Base-by-base conservation (phyloP, 768 basidiomycete genomes). In the Tricholoma furcatifolium region DNA sequence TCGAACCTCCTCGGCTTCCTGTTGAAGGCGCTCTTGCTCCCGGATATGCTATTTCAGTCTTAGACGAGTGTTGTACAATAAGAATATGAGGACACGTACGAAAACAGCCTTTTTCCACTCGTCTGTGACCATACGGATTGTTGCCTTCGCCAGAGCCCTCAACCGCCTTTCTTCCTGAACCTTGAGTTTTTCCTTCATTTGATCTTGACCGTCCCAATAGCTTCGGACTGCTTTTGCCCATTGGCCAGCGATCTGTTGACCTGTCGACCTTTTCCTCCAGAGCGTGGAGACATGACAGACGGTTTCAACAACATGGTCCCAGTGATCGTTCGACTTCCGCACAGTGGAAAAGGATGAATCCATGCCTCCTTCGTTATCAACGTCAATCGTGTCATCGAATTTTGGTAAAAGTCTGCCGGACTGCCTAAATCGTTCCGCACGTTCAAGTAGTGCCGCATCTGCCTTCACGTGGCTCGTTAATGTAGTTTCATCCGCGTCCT, bases 21-120 rank as follows among this genome's bases (percentile, higher is more conserved):
- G 71, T 47, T 74, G 76, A 38, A 80, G 71, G 32, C 87, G 74
- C 55, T 84, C 78, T 60, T 85, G 80, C 53, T 90, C 85, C 4
- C 88, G 83, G 15, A 93, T 79, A 68, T 91, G 83, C 89, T 91
- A 51, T 1, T 3, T 40, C 15, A 50, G 27, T 30, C 41, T 20
- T 8, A 46, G 38, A 17, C 20, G 21, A 51, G 51, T n/a, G 20
- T 48, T 12, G 46, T 56, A 18, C 12, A 46, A 14, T n/a, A 18
- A 17, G 50, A 17, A 50, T 4, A 48, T 47, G 47, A 9, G 47
- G 14, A 15, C 4, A 79, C 91, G 63, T 62, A 90, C 91, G 60
- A 84, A 84, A 41, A 94, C 83, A 7, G 91, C 94, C 63, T 90
- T 84, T 67, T 87, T 89, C 95, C 95, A 98, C 63, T 93, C 88